phyloP scores from a whole-genome alignment of 495 filamentous ascomycete species.

The Astrothelium subdiscretum region DNA sequence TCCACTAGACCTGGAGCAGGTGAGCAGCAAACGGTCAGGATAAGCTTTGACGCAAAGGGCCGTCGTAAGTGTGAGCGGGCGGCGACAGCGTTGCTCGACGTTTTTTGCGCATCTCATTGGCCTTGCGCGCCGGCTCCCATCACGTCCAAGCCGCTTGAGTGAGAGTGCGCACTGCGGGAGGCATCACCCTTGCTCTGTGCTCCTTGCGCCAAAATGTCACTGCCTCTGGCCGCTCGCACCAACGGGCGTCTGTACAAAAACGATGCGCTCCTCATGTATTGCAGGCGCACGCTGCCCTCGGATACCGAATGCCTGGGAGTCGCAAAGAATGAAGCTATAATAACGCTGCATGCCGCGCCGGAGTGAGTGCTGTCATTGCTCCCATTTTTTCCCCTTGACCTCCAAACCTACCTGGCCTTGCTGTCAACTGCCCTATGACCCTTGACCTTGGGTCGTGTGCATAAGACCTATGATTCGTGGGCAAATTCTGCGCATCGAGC shows the following conservation, averaged over 20 bases:
- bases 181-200: slow-evolving; percentile 1
- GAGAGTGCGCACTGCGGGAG: slow-evolving; percentile 1
- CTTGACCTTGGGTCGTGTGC: not conserved
- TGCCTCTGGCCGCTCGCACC: slow-evolving; percentile 1
- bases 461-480: not conserved
- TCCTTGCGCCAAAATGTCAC: not conserved
- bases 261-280: not conserved
- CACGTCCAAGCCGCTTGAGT: not conserved
- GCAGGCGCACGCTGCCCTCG: not conserved
- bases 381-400: not conserved
- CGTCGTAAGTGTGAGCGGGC: not conserved
- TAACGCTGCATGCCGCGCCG: not conserved
- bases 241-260: slow-evolving; percentile 3
- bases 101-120: not conserved
- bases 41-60: not conserved
- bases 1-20: not conserved
- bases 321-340: slow-evolving; percentile 3
- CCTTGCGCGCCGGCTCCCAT: not conserved
- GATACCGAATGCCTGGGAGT: slow-evolving; percentile 1
- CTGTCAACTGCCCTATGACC: not conserved
- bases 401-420: not conserved
- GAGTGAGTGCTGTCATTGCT: not conserved
- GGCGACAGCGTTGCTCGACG: not conserved
- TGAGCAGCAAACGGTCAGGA: slow-evolving; percentile 2
- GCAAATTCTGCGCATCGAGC: not conserved